Conservation (phyloP, 305 asterid species). For the Rubia occidens region DNA sequence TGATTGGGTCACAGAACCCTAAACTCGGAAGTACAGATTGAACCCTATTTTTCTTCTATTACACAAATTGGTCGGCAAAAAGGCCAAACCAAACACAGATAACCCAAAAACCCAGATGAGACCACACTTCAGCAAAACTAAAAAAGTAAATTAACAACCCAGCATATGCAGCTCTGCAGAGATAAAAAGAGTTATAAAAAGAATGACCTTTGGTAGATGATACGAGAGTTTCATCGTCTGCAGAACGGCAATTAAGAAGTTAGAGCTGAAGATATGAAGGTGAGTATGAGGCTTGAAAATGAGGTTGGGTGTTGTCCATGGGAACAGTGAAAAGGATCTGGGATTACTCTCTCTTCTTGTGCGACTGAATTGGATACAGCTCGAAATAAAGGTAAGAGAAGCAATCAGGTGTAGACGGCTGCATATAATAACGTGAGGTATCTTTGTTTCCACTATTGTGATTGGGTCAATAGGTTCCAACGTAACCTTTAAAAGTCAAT, state of each 20-base stretch:
- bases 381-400: neutral
- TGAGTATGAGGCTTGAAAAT: neutral
- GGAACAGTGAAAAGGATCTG: slow-evolving; percentile 5
- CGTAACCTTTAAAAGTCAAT: neutral
- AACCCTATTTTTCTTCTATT: slow-evolving; percentile 14
- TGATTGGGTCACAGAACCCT: slow-evolving; percentile 18
- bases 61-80: slow-evolving; percentile 11
- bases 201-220: slow-evolving; percentile 18
- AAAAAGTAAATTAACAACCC: slow-evolving; percentile 11
- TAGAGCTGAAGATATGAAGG: neutral
- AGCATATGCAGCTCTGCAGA: neutral
- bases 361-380: slow-evolving; percentile 14
- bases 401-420: slow-evolving; percentile 8
- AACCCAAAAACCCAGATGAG: slow-evolving; percentile 7
- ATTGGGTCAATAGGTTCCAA: neutral
- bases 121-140: neutral
- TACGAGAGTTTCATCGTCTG: slow-evolving; percentile 15
- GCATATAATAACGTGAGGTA: neutral
- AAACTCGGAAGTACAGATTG: slow-evolving; percentile 19
- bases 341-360: slow-evolving; percentile 6
- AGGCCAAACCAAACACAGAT: neutral
- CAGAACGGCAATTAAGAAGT: slow-evolving; percentile 6
- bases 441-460: neutral
- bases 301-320: slow-evolving; percentile 11
- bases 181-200: slow-evolving; percentile 2